Percentiles rank a stretch among this genome's conserved stretches.
phyloP scores from a whole-genome alignment of 169 alveolate genomes.

The Cryptosporidium viatorum region DNA sequence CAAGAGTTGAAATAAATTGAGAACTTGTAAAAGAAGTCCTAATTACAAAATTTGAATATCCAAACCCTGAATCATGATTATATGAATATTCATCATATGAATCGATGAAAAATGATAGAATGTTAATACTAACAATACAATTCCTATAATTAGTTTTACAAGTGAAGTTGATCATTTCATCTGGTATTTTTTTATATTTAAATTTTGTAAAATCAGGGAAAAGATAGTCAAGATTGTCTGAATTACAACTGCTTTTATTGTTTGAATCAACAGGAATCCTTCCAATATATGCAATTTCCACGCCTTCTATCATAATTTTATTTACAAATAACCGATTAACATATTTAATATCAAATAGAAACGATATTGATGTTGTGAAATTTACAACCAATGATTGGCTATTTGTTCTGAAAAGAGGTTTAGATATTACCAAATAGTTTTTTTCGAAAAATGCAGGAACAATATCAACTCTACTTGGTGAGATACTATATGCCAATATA shows the following conservation, averaged over 20 bases:
- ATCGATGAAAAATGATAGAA: constrained; percentile 9
- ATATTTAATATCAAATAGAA: constrained; percentile 39
- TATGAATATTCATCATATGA: constrained; percentile 27
- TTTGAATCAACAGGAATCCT: constrained; percentile 9
- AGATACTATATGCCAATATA: constrained; percentile 22
- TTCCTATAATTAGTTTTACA: constrained; percentile 45
- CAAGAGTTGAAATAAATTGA: constrained; percentile 17
- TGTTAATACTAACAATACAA: constrained; percentile 31
- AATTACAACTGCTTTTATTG: constrained; percentile 15
- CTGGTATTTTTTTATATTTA: constrained; percentile 24
- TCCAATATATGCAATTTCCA: constrained; percentile 65
- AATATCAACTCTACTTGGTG: constrained; percentile 58
- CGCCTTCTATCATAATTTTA: constrained; percentile 39
- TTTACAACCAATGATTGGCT: constrained; percentile 1
- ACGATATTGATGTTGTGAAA: constrained; percentile 45
- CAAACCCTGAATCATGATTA: constrained; percentile 33
- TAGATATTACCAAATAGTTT: constrained; percentile 44
- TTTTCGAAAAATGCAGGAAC: constrained; percentile 50
- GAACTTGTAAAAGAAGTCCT: constrained; percentile 47
- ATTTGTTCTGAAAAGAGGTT: constrained; percentile 41
- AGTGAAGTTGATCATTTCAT: constrained; percentile 25
- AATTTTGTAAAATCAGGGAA: constrained; percentile 27
- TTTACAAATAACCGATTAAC: constrained; percentile 36
- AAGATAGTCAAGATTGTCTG: constrained; percentile 44
- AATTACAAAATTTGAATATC: constrained; percentile 60